These are phyloP conservation scores for Capsella rubella DNA, from an alignment of 441 rosid genomes.

Conservation along the genomic window DNA sequence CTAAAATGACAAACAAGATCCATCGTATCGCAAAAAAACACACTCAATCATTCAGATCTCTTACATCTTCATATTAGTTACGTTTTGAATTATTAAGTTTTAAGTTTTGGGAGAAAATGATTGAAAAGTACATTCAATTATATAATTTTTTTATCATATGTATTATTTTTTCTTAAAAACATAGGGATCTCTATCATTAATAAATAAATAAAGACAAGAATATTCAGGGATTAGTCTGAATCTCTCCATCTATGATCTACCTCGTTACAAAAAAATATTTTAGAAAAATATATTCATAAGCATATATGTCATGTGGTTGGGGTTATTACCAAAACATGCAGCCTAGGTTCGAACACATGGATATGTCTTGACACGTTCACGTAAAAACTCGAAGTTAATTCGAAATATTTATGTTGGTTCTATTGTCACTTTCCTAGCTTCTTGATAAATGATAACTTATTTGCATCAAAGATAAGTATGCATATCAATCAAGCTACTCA, in stretches of 20 bases:
- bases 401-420: not conserved
- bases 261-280: not conserved
- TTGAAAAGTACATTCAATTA: not conserved
- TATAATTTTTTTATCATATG: not conserved
- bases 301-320: conserved; percentile 34
- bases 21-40: not conserved
- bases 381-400: conserved; percentile 31
- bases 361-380: conserved; percentile 44
- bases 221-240: not conserved
- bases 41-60: conserved; percentile 31
- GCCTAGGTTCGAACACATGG: conserved; percentile 42
- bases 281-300: not conserved
- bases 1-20: conserved; percentile 32
- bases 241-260: not conserved
- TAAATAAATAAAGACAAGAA: not conserved
- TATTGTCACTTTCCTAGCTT: conserved; percentile 38
- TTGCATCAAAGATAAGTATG: conserved; percentile 38
- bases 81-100: not conserved
- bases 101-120: conserved; percentile 2
- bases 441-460: conserved; percentile 44
- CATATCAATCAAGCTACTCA: conserved; percentile 40
- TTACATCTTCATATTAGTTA: conserved; percentile 7
- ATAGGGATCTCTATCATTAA: not conserved
- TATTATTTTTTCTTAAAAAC: not conserved
- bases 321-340: conserved; percentile 38